These are phyloP conservation scores for Termitomyces sp. DNA, from an alignment of 768 basidiomycete species.

Conservation along the genomic window DNA sequence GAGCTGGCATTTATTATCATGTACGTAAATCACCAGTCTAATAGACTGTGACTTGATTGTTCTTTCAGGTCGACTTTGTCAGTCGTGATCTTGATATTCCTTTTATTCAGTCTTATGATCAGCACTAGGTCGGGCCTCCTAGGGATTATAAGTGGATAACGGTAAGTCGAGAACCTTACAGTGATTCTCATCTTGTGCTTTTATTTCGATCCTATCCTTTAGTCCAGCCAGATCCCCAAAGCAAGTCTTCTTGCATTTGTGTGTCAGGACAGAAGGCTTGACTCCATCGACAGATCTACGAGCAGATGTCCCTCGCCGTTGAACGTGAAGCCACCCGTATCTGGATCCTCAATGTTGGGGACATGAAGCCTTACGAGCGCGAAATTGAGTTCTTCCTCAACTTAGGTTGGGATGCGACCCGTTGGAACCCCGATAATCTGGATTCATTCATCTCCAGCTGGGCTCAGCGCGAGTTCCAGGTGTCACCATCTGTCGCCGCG, in stretches of 20 bases:
- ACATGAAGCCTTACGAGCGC: conserved; percentile 69
- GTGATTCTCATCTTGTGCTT: neutral
- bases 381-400: conserved; percentile 64
- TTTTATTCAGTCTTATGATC: neutral
- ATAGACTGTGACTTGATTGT: neutral
- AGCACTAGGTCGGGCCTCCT: conserved; percentile 50
- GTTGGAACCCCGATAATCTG: conserved; percentile 51
- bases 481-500: conserved; percentile 30
- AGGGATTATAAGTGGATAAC: conserved; percentile 70
- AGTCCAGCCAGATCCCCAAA: neutral
- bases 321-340: conserved; percentile 51
- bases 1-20: conserved; percentile 69
- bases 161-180: conserved; percentile 23
- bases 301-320: conserved; percentile 66
- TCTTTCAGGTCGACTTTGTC: conserved; percentile 42
- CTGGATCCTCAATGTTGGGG: conserved; percentile 77
- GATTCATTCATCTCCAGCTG: conserved; percentile 46
- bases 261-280: neutral
- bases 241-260: neutral
- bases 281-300: conserved; percentile 37
- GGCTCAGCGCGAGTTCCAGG: conserved; percentile 61
- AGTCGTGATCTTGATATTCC: conserved; percentile 1
- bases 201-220: neutral
- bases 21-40: conserved; percentile 22
- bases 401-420: conserved; percentile 52